These are phyloP conservation scores for Phragmites australis DNA, from an alignment of 176 grass and related monocot species.

Conservation along the genomic window DNA sequence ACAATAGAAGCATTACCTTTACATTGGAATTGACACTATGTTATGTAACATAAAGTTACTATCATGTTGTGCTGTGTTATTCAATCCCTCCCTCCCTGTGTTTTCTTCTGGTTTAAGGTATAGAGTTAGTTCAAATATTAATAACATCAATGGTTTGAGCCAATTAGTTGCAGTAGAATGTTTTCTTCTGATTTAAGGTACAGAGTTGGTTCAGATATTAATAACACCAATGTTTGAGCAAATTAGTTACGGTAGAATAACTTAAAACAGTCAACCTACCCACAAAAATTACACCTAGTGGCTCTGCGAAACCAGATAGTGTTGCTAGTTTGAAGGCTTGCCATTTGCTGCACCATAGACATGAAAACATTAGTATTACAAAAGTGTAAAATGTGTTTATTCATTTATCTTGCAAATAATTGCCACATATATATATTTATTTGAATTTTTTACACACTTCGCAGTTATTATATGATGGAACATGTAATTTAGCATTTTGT, in stretches of 20 bases:
- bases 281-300: constrained; percentile 80
- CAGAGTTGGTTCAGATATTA: not conserved
- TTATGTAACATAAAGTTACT: not conserved
- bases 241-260: not conserved
- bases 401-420: constrained; percentile 23
- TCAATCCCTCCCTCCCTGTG: not conserved
- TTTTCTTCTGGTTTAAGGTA: not conserved
- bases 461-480: constrained; percentile 1
- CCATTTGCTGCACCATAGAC: constrained; percentile 85
- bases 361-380: constrained; percentile 38
- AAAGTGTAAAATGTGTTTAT: not conserved
- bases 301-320: constrained; percentile 91
- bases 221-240: not conserved
- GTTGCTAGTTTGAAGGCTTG: constrained; percentile 96
- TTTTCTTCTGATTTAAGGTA: not conserved
- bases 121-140: not conserved
- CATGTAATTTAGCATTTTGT: constrained; percentile 1
- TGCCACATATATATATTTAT: not conserved
- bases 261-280: constrained; percentile 50
- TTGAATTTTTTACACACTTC: not conserved
- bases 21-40: not conserved
- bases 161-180: not conserved
- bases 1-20: not conserved
- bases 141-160: not conserved
- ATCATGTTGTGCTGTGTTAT: not conserved